Conservation (phyloP, 345 rosid genomes). For the Hibiscus trionum region DNA sequence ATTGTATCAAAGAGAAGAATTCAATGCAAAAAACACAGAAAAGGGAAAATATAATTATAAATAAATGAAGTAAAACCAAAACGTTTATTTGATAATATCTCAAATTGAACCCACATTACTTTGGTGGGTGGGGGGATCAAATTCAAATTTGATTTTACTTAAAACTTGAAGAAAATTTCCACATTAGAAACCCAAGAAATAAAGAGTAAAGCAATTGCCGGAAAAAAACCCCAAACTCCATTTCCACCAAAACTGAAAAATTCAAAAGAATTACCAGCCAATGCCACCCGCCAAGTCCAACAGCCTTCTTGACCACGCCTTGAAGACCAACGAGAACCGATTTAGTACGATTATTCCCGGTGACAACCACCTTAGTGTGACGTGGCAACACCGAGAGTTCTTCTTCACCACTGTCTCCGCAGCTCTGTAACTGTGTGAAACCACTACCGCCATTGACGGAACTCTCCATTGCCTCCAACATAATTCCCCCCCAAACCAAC, state of each 20-base stretch:
- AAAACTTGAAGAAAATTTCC: background rate
- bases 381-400: conserved; percentile 90
- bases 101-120: conserved; percentile 27
- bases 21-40: background rate
- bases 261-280: conserved; percentile 61
- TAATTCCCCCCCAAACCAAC: conserved; percentile 18
- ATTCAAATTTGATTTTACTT: background rate
- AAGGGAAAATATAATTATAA: background rate
- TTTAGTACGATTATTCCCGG: conserved; percentile 93
- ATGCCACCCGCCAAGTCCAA: conserved; percentile 98
- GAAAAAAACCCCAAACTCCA: background rate
- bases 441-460: conserved; percentile 73
- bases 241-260: background rate
- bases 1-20: background rate
- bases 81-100: background rate
- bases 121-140: background rate
- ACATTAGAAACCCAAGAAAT: background rate
- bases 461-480: conserved; percentile 71
- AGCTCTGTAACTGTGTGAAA: conserved; percentile 62
- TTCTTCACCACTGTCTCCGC: conserved; percentile 78
- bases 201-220: background rate
- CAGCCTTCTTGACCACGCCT: conserved; percentile 95
- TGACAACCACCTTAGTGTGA: conserved; percentile 89
- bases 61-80: background rate
- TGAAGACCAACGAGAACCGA: conserved; percentile 93